Conservation (phyloP, 768 basidiomycete species). For the Pleurotus ostreatus region DNA sequence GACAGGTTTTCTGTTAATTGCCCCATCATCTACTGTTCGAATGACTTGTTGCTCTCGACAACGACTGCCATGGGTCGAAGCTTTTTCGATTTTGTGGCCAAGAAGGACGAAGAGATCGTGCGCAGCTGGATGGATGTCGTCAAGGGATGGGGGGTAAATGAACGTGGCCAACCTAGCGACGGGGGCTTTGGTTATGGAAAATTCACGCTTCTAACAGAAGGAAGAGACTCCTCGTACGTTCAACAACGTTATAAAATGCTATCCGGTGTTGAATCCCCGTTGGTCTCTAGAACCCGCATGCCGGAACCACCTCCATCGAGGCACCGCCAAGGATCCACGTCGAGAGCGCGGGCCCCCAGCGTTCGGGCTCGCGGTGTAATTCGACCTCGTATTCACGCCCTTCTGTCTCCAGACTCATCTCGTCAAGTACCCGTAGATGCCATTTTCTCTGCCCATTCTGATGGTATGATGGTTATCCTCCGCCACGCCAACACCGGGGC, state of each 20-base stretch:
- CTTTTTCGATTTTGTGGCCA: conserved; percentile 74
- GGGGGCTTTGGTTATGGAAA: conserved; percentile 82
- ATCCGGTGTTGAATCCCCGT: neutral
- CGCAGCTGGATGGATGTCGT: conserved; percentile 72
- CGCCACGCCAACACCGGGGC: conserved; percentile 25
- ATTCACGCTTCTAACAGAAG: conserved; percentile 52
- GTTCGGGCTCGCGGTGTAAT: conserved; percentile 3
- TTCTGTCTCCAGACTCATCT: conserved; percentile 8
- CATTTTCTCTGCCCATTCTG: conserved; percentile 83
- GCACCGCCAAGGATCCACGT: conserved; percentile 19
- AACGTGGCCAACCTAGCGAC: conserved; percentile 77
- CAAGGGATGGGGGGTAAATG: conserved; percentile 83
- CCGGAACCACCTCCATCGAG: conserved; percentile 25
- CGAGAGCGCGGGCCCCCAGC: conserved; percentile 5
- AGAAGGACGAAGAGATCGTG: conserved; percentile 61
- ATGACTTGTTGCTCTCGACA: conserved; percentile 61
- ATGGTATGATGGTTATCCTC: conserved; percentile 78
- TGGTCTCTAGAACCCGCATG: conserved; percentile 21
- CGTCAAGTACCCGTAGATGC: conserved; percentile 63
- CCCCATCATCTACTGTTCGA: conserved; percentile 68
- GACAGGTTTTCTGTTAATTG: conserved; percentile 70
- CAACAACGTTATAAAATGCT: neutral
- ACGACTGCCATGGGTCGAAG: conserved; percentile 56
- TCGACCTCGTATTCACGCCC: conserved; percentile 9
- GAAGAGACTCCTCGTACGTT: conserved; percentile 60